phyloP scores from a whole-genome alignment of 164 flowering plant genomes.

The Liriodendron chinense region DNA sequence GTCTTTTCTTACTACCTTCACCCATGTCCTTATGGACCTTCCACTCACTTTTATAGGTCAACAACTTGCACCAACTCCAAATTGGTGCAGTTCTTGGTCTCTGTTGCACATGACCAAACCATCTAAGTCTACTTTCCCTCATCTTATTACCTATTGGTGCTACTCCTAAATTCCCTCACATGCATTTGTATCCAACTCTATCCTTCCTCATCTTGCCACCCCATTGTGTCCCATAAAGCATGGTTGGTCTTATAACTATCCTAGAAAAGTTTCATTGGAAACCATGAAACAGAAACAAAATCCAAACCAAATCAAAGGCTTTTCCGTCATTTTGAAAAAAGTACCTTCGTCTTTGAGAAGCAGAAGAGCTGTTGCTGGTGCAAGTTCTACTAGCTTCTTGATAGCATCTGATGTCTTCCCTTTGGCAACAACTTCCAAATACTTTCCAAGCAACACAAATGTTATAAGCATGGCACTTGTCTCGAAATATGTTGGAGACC shows the following conservation, averaged over 20 bases:
- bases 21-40: too few relatives aligned
- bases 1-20: too few relatives aligned
- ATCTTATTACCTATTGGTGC: too few relatives aligned
- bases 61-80: too few relatives aligned
- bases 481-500: constrained; percentile 97
- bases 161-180: too few relatives aligned
- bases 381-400: constrained; percentile 88
- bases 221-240: too few relatives aligned
- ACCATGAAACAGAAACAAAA: not conserved
- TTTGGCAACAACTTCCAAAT: constrained; percentile 91
- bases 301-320: not conserved
- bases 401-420: constrained; percentile 99
- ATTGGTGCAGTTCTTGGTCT: too few relatives aligned
- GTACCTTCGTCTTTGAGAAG: constrained; percentile 76
- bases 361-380: constrained; percentile 84
- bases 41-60: too few relatives aligned
- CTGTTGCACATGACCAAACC: too few relatives aligned
- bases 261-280: not conserved
- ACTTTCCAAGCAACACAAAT: constrained; percentile 92
- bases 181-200: too few relatives aligned
- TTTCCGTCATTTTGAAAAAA: not conserved
- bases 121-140: too few relatives aligned
- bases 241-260: not conserved
- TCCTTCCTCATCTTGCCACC: too few relatives aligned
- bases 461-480: constrained; percentile 98